phyloP scores from a whole-genome alignment of 2,329 filamentous ascomycete genomes.

The Thelonectria rubi region DNA sequence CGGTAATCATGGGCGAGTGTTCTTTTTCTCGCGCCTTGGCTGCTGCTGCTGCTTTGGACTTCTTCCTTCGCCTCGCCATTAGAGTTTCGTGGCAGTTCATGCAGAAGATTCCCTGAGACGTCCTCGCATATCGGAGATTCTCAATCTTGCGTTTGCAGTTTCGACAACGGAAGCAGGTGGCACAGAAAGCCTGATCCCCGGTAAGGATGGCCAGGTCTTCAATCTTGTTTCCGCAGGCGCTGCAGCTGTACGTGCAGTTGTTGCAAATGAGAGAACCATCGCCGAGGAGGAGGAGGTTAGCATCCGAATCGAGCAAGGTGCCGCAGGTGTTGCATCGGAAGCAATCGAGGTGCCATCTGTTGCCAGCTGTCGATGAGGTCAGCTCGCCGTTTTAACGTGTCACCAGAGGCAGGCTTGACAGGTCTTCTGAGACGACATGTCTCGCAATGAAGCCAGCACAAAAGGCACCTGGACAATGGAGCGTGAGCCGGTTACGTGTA shows the following conservation, averaged over 20 bases:
- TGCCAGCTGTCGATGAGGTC: conserved; percentile 71
- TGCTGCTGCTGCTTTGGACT: conserved; percentile 72
- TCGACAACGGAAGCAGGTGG: conserved; percentile 94
- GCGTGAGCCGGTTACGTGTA: conserved; percentile 30
- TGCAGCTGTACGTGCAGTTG: conserved; percentile 99
- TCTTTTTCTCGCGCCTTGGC: conserved; percentile 72
- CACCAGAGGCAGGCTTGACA: conserved; percentile 10
- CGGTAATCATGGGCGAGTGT: conserved; percentile 73
- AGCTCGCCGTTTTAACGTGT: conserved; percentile 37
- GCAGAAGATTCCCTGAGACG: conserved; percentile 98
- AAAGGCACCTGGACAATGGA: neutral
- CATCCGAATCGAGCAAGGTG: conserved; percentile 96
- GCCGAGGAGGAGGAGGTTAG: conserved; percentile 94
- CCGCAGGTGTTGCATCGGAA: conserved; percentile 97
- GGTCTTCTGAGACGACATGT: conserved; percentile 26
- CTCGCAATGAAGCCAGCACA: conserved; percentile 13
- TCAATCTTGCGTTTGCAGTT: conserved; percentile 99
- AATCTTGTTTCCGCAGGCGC: conserved; percentile 95
- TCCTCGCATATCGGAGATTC: conserved; percentile 95
- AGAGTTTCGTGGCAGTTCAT: conserved; percentile 98
- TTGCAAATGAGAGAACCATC: conserved; percentile 99
- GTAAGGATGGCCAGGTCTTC: conserved; percentile 97
- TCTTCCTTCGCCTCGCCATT: conserved; percentile 92
- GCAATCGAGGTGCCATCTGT: conserved; percentile 98
- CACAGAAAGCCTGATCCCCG: conserved; percentile 97